Evolutionary conservation across 1,139 yeast genomes (phyloP).

Genomic region (Diutina rugosa): DNA sequence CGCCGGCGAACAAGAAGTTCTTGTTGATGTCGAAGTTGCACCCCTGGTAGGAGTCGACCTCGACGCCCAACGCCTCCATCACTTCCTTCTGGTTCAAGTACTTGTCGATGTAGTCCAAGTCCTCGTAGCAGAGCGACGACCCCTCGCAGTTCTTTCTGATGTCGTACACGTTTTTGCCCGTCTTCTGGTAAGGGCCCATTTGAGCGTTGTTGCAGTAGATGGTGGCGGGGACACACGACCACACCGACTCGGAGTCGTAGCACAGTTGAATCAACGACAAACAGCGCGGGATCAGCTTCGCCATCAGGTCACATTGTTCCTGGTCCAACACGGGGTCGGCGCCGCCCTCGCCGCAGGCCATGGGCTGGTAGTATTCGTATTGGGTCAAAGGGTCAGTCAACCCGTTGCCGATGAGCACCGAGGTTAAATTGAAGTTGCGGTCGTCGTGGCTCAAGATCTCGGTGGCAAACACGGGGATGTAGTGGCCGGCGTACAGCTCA

Average conservation of each 20-base stretch:
- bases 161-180: conserved; percentile 91
- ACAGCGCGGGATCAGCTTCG: conserved; percentile 68
- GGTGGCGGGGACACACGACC: conserved; percentile 90
- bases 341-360: conserved; percentile 97
- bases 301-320: conserved; percentile 72
- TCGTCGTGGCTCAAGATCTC: conserved; percentile 76
- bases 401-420: conserved; percentile 92
- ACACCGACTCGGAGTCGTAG: conserved; percentile 63
- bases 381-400: conserved; percentile 88
- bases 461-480: conserved; percentile 84
- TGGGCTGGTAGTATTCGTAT: conserved; percentile 80
- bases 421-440: conserved; percentile 71
- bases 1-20: conserved; percentile 77
- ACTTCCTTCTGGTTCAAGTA: conserved; percentile 61
- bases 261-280: conserved; percentile 67
- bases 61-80: conserved; percentile 81
- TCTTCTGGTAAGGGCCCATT: conserved; percentile 76
- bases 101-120: conserved; percentile 49
- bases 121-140: conserved; percentile 59
- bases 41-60: conserved; percentile 68
- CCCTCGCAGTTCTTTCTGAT: conserved; percentile 78
- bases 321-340: conserved; percentile 67
- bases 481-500: conserved; percentile 98
- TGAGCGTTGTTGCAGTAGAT: conserved; percentile 83
- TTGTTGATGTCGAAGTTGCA: conserved; percentile 81